Conservation (phyloP, 1,284 basidiomycete species). For the Apiotrichum veenhuisii region DNA sequence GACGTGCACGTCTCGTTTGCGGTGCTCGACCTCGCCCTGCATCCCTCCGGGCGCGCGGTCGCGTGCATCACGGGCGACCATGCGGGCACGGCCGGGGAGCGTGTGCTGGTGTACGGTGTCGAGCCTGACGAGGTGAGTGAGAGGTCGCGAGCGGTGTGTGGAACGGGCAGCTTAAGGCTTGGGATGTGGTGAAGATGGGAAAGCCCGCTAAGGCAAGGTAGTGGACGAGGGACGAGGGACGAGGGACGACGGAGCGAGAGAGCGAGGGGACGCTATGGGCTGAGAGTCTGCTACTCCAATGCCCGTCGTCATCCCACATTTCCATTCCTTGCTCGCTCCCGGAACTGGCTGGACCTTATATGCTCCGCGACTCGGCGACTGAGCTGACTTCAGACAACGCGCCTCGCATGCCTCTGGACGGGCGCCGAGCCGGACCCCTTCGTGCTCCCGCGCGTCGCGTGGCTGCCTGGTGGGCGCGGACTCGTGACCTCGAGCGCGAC, state of each 20-base stretch:
- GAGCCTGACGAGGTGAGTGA: slow-evolving; percentile 29
- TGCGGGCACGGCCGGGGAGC: slow-evolving; percentile 35
- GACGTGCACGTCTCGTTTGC: slow-evolving; percentile 53
- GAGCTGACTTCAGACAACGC: slow-evolving; percentile 25
- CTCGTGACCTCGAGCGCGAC: slow-evolving; percentile 42
- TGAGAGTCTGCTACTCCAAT: too few relatives aligned
- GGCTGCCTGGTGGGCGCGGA: slow-evolving; percentile 45
- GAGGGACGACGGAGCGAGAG: too few relatives aligned
- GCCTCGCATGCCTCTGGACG: slow-evolving; percentile 45
- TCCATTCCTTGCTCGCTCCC: too few relatives aligned
- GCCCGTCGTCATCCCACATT: too few relatives aligned
- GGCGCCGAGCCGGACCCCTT: slow-evolving; percentile 42
- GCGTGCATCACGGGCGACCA: slow-evolving; percentile 50
- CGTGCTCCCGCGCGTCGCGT: slow-evolving; percentile 48
- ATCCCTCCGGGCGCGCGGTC: slow-evolving; percentile 43
- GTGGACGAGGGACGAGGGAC: too few relatives aligned
- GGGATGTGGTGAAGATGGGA: too few relatives aligned
- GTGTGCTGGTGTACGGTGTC: slow-evolving; percentile 26
- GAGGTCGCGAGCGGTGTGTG: background rate
- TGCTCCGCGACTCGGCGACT: background rate
- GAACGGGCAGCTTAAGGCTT: too few relatives aligned
- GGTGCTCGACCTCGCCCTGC: slow-evolving; percentile 58
- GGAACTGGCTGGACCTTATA: too few relatives aligned
- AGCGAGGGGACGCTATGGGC: too few relatives aligned
- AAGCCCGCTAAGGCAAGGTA: too few relatives aligned